A percentile compares a stretch with the other conserved stretches of the same genome.
phyloP scores from a whole-genome alignment of 1,284 basidiomycete genomes.

The Trichosporon faecale region DNA sequence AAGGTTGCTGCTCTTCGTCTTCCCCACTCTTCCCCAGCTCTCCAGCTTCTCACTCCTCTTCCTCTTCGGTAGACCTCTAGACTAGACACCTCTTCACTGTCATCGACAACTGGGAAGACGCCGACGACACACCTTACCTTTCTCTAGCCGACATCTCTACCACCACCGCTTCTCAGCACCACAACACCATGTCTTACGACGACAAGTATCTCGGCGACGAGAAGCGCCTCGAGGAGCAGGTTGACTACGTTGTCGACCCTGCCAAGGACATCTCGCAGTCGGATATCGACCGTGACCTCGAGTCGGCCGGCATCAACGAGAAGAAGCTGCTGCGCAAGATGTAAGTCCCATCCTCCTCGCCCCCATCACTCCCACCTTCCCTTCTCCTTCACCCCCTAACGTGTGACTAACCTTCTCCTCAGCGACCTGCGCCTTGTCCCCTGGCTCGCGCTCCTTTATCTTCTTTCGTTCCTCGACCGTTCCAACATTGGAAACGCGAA shows the following conservation, averaged over 20 bases:
- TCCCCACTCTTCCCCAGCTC: background rate
- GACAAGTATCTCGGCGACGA: slow-evolving; percentile 6
- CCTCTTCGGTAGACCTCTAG: background rate
- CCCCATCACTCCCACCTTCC: background rate
- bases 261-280: slow-evolving; percentile 10
- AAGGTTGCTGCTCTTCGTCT: background rate
- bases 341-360: background rate
- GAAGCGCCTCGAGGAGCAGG: background rate
- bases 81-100: background rate
- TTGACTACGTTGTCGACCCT: background rate
- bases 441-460: slow-evolving; percentile 60
- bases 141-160: background rate
- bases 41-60: background rate
- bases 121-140: background rate
- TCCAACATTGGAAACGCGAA: slow-evolving; percentile 64
- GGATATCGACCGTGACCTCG: slow-evolving; percentile 3
- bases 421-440: slow-evolving; percentile 36
- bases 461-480: slow-evolving; percentile 67
- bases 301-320: background rate
- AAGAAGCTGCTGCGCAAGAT: slow-evolving; percentile 9
- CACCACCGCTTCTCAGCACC: background rate
- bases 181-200: background rate
- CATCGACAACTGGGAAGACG: background rate
- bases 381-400: background rate
- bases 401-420: slow-evolving; percentile 5